Conservation (phyloP, 2,329 filamentous ascomycete genomes). For the Onygenales sp. region DNA sequence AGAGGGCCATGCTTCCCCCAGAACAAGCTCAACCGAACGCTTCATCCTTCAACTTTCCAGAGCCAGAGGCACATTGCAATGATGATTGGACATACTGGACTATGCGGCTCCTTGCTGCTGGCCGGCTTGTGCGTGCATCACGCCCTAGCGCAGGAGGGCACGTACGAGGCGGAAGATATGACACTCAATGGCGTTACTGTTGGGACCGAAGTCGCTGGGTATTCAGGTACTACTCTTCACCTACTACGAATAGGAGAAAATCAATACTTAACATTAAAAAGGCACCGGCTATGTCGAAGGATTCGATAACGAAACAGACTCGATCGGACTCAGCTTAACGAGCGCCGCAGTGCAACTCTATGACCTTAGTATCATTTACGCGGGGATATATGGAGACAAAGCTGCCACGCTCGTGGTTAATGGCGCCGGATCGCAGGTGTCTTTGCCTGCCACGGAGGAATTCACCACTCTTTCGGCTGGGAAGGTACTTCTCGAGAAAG, state of each 20-base stretch:
- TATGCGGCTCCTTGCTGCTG: not conserved
- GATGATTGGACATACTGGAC: not conserved
- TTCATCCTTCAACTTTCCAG: not conserved
- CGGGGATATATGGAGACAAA: slow-evolving; percentile 40
- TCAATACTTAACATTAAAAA: slow-evolving; percentile 11
- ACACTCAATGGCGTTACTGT: slow-evolving; percentile 32
- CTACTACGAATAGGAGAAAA: not conserved
- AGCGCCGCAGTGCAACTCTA: slow-evolving; percentile 29
- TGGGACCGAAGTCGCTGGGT: slow-evolving; percentile 32
- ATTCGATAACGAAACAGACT: slow-evolving; percentile 35
- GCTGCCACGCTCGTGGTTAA: slow-evolving; percentile 37
- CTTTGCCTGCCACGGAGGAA: slow-evolving; percentile 27
- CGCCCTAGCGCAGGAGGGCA: slow-evolving; percentile 13
- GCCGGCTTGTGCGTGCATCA: not conserved
- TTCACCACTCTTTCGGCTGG: slow-evolving; percentile 35
- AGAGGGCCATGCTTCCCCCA: no score
- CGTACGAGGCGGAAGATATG: slow-evolving; percentile 35
- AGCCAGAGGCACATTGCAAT: not conserved
- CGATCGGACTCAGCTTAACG: slow-evolving; percentile 35
- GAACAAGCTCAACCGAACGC: no score
- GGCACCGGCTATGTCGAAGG: slow-evolving; percentile 40
- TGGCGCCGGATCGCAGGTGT: slow-evolving; percentile 33
- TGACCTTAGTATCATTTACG: slow-evolving; percentile 37
- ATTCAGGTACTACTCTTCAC: slow-evolving; percentile 20
- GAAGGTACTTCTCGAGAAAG: slow-evolving; percentile 36